phyloP scores from a whole-genome alignment of 305 asterid species.

The Fraxinus latifolia region DNA sequence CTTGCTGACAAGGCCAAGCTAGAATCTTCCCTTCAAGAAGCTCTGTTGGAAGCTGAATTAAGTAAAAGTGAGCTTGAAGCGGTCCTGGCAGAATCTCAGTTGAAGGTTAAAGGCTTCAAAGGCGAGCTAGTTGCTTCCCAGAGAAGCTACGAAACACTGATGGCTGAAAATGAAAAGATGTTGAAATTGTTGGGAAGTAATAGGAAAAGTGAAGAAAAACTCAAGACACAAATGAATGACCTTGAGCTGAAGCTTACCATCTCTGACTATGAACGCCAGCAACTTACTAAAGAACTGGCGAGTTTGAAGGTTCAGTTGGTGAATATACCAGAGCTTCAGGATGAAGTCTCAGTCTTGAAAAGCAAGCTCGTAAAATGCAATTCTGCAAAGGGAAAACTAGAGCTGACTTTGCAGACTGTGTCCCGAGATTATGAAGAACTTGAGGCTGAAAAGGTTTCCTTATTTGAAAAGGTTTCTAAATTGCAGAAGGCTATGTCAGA shows the following conservation, averaged over 20 bases:
- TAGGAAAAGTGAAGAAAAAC: slow-evolving; percentile 59
- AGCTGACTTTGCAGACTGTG: slow-evolving; percentile 36
- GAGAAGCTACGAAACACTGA: slow-evolving; percentile 34
- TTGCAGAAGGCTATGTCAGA: slow-evolving; percentile 41
- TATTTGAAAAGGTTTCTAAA: slow-evolving; percentile 36
- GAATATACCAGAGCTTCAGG: slow-evolving; percentile 45
- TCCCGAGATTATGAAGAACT: slow-evolving; percentile 46
- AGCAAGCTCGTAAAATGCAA: slow-evolving; percentile 40
- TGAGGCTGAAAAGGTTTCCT: slow-evolving; percentile 50
- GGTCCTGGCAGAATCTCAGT: slow-evolving; percentile 36
- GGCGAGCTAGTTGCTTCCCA: slow-evolving; percentile 39
- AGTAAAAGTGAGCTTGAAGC: slow-evolving; percentile 33
- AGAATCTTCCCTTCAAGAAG: slow-evolving; percentile 47
- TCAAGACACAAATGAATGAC: slow-evolving; percentile 54
- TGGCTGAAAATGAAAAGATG: slow-evolving; percentile 48
- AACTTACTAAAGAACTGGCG: slow-evolving; percentile 51
- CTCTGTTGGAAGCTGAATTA: slow-evolving; percentile 30
- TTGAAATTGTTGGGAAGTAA: slow-evolving; percentile 44
- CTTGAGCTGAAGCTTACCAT: slow-evolving; percentile 75
- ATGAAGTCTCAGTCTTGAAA: slow-evolving; percentile 47
- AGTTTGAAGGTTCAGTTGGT: slow-evolving; percentile 53
- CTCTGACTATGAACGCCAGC: slow-evolving; percentile 61
- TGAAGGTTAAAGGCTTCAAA: slow-evolving; percentile 38
- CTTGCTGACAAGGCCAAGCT: slow-evolving; percentile 42
- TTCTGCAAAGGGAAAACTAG: slow-evolving; percentile 49